Evolutionary conservation across 345 rosid genomes (phyloP).

Genomic region (Syzygium aqueum): DNA sequence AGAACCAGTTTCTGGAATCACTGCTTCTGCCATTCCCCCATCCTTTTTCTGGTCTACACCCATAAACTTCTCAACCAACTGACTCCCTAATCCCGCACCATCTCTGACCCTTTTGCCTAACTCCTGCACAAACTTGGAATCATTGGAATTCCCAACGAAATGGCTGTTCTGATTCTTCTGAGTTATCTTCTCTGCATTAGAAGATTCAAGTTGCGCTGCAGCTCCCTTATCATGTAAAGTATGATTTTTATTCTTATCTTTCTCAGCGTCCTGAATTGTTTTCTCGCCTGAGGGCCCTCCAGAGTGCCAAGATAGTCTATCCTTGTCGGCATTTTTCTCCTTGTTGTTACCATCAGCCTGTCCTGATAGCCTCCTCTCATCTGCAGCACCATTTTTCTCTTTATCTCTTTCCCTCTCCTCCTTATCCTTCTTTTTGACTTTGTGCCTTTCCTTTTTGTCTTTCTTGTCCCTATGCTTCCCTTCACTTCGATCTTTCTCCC

Average conservation of each 20-base stretch:
- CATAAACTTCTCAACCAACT: slow-evolving; percentile 16
- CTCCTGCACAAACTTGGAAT: slow-evolving; percentile 26
- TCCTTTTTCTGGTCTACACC: slow-evolving; percentile 18
- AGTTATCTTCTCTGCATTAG: slow-evolving; percentile 15
- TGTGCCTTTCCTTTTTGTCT: slow-evolving; percentile 24
- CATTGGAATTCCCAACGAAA: slow-evolving; percentile 7
- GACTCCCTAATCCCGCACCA: slow-evolving; percentile 18
- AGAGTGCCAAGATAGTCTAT: slow-evolving; percentile 15
- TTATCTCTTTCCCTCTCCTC: slow-evolving; percentile 28
- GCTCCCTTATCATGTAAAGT: slow-evolving; percentile 19
- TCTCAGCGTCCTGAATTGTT: slow-evolving; percentile 11
- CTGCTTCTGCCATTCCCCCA: slow-evolving; percentile 17
- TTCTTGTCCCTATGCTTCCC: slow-evolving; percentile 42
- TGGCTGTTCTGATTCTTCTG: slow-evolving; percentile 19
- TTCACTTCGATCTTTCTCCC: slow-evolving; percentile 36
- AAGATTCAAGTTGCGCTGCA: slow-evolving; percentile 11
- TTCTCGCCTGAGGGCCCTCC: slow-evolving; percentile 18
- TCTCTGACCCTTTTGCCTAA: slow-evolving; percentile 27
- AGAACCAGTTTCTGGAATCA: slow-evolving; percentile 7
- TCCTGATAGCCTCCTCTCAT: slow-evolving; percentile 5
- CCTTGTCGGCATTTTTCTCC: slow-evolving; percentile 20
- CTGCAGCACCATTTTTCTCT: slow-evolving; percentile 18
- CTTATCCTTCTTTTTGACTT: slow-evolving; percentile 26
- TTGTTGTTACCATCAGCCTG: slow-evolving; percentile 10
- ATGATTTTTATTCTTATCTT: slow-evolving; percentile 15